Base-by-base conservation (phyloP, 345 rosid genomes). In the Eutrema yunnanense region DNA sequence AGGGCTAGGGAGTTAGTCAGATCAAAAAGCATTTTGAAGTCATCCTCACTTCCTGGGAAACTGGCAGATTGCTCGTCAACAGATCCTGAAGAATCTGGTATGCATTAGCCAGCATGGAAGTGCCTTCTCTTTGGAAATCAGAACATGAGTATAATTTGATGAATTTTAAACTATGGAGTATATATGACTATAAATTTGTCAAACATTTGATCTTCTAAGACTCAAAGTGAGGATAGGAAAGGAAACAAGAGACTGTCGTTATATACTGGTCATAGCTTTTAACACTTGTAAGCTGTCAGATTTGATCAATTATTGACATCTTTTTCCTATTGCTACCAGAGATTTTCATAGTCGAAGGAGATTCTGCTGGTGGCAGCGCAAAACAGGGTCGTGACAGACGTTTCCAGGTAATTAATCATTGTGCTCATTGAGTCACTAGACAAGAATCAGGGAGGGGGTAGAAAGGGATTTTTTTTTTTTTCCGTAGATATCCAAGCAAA, bases 311-410 rank as follows among this genome's bases (percentile, higher is more conserved):
- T 13, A 47, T 12, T 69, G 70, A 62, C 40, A 13, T 62, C 27
- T 16, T 42, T 54, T 48, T 29, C 49, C 46, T 54, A 14, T 22
- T 69, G 42, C 16, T 60, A 51, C 44, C 79, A 95, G 98, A 95
- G 81, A 95, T 92, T 72, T 92, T 95, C 79, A 95, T 95, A 65
- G 99, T 95, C 49, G 99, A 95, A 82, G 99, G 99, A 55, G 98
- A 95, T 82, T 95, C 98, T 10, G 99, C 97, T 48, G 99, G 99
- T 49, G 98, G 98, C 71, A 95, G 99, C 76, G 99, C 99, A 47
- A 95, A 95, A 84, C 99, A 92, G 74, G 99, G 99, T 37, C 98
- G 98, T 64, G 98, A 95, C 83, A 86, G 99, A 76, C 90, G 96
- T 49, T 92, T 92, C 80, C 99, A 95, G 90, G 99, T 92, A 40